Evolutionary conservation across 495 filamentous ascomycete species (phyloP), one percentile per base, ranked within the genome.

Genomic region (Xylaria nigripes): DNA sequence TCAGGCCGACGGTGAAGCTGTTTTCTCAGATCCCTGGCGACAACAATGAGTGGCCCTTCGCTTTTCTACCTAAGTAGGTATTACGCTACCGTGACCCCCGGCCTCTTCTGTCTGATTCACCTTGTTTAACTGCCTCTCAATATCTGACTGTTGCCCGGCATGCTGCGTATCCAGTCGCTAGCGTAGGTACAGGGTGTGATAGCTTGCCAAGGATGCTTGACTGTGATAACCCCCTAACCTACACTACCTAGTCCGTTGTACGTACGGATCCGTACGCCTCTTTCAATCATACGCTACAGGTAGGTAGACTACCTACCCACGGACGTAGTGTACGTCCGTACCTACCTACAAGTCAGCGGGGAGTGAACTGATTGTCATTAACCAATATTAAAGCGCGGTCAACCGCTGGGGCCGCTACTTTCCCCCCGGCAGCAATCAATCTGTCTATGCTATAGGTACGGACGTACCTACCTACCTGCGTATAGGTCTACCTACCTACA

Each of bases 371-470:
- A 54, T 54, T 29, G 36, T 54, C 51, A 48, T 54, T 67, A 65
- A 63, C 72, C 74, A 75, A 76, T 76, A 76, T 75, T 71, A 64
- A 72, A 68, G 65, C 54, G 65, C 66, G 63, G 59, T 57, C 72
- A 70, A 58, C 72, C 70, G 74, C 74, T 73, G 72, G 59, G 36
- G 45, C 56, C 50, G 48, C 51, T 53, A 52, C 41, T 36, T 51
- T 60, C 59, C 32, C 10, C 32, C 36, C n/a, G 36, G 3, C 18
- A 40, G 9, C n/a, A 40, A 9, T 9, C 9, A 29, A 15, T 36
- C 32, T 36, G 32, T 12, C 36, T 40, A 18, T 8, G 5, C 15
- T 18, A 7, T 40, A 40, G 36, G 36, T 40, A 40, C 6, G 15
- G 4, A 36, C n/a, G n/a, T n/a, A n/a, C n/a, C n/a, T 36, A 36